Evolutionary conservation across 1,284 basidiomycete genomes (phyloP).

Genomic region (Ustilago loliicola): DNA sequence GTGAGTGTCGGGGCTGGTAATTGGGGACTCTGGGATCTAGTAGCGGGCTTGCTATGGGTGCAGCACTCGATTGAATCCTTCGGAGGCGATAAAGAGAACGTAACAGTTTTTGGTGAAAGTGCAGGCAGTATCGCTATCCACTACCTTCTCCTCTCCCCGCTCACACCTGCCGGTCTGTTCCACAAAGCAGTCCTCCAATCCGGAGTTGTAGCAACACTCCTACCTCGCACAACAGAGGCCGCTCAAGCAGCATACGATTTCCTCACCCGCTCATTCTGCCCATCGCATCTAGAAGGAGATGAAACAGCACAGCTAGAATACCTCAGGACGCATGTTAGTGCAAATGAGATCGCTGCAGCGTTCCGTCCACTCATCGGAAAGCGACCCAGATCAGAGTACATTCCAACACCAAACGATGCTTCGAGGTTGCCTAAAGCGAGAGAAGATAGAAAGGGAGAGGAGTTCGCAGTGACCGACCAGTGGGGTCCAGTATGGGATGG

Average conservation of each 20-base stretch:
- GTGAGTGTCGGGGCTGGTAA: conserved; percentile 70
- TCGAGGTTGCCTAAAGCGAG: conserved; percentile 23
- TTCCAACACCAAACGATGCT: conserved; percentile 10
- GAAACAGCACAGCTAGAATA: conserved; percentile 37
- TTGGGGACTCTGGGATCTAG: conserved; percentile 77
- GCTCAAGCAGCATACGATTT: conserved; percentile 48
- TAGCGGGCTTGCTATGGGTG: conserved; percentile 75
- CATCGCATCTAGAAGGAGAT: conserved; percentile 32
- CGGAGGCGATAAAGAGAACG: conserved; percentile 77
- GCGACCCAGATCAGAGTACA: conserved; percentile 47
- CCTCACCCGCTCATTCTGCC: conserved; percentile 27
- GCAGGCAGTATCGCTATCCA: conserved; percentile 56
- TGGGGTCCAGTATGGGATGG: conserved; percentile 59
- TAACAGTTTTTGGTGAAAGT: conserved; percentile 64
- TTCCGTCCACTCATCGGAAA: conserved; percentile 36
- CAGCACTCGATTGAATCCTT: conserved; percentile 77
- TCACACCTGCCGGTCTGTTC: conserved; percentile 42
- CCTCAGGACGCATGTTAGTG: conserved; percentile 27
- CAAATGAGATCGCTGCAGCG: conserved; percentile 32
- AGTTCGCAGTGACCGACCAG: conserved; percentile 30
- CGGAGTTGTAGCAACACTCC: conserved; percentile 42
- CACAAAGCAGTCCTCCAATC: conserved; percentile 49
- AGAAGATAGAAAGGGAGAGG: conserved; percentile 19
- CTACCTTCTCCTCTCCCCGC: conserved; percentile 40
- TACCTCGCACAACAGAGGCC: conserved; percentile 42